These are phyloP conservation scores for Populus trichocarpa DNA, from an alignment of 441 rosid genomes.

Conservation along the genomic window DNA sequence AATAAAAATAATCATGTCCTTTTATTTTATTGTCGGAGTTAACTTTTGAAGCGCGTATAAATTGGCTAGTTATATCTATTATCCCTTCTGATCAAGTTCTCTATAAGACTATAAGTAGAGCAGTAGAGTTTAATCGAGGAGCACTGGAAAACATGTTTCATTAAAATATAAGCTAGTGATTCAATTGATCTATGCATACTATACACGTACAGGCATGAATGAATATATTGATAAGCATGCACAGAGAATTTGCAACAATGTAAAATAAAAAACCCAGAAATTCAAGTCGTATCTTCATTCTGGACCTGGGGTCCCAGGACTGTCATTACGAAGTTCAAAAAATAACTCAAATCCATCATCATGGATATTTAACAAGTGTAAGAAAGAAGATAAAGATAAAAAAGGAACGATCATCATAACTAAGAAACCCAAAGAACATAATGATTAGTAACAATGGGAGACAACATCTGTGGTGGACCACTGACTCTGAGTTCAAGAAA, in stretches of 20 bases:
- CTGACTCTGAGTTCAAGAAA: slow-evolving; percentile 16
- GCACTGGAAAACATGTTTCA: too few species aligned
- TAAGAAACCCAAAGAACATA: slow-evolving; percentile 15
- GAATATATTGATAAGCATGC: not conserved
- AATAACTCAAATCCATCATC: not conserved
- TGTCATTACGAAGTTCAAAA: not conserved
- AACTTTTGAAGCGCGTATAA: too few species aligned
- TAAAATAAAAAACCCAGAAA: too few species aligned
- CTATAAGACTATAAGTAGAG: too few species aligned
- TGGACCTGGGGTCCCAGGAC: not conserved
- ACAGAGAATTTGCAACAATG: not conserved
- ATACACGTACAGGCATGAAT: not conserved
- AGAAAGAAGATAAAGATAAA: not conserved
- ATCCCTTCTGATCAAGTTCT: too few species aligned
- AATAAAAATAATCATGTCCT: too few species aligned
- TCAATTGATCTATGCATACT: too few species aligned
- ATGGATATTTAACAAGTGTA: not conserved
- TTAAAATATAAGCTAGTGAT: too few species aligned
- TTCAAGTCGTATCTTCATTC: too few species aligned
- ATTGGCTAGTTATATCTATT: too few species aligned
- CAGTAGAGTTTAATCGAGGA: not conserved
- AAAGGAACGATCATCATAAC: slow-evolving; percentile 4
- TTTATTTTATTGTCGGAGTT: too few species aligned
- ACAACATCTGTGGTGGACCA: slow-evolving; percentile 17
- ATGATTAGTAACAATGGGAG: slow-evolving; percentile 20